These are phyloP conservation scores for Podospora anserina DNA, from an alignment of 495 filamentous ascomycete genomes.

Conservation along the genomic window DNA sequence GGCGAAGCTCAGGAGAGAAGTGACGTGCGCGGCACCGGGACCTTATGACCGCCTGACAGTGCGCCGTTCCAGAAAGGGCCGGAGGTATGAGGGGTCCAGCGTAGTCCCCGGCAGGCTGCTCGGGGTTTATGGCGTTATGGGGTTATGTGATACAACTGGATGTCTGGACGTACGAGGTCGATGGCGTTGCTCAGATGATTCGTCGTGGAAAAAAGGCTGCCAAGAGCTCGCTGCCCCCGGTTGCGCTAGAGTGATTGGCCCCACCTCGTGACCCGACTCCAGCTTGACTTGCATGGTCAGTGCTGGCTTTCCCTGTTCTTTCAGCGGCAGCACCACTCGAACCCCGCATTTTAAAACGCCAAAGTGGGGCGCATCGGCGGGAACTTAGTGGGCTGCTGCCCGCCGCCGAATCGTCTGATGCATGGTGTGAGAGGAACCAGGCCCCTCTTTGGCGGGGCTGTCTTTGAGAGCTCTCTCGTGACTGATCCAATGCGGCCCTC, in stretches of 20 bases:
- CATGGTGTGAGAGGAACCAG: conserved; percentile 17
- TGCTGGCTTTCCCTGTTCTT: conserved; percentile 2
- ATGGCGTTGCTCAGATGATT: not conserved
- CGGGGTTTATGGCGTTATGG: too few relatives aligned
- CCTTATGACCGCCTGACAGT: not conserved
- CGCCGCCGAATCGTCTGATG: conserved; percentile 13
- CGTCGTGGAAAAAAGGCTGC: not conserved
- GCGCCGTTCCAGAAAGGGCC: not conserved
- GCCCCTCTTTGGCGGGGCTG: conserved; percentile 26
- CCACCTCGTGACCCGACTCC: conserved; percentile 21
- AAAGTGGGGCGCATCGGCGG: conserved; percentile 16
- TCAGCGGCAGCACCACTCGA: not conserved
- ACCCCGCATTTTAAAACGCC: conserved; percentile 19
- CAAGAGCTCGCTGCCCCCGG: not conserved
- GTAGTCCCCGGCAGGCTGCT: not conserved
- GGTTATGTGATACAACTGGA: not conserved
- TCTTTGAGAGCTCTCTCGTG: conserved; percentile 24
- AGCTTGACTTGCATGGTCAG: conserved; percentile 16
- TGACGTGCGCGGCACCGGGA: not conserved
- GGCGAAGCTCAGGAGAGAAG: not conserved
- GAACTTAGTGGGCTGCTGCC: conserved; percentile 21
- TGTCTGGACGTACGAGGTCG: not conserved
- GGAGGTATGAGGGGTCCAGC: not conserved
- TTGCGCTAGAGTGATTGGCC: conserved; percentile 8
- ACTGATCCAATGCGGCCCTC: conserved; percentile 17